phyloP scores from a whole-genome alignment of 225 moss, liverwort and hornwort species.

The Antitrichia curtipendula region DNA sequence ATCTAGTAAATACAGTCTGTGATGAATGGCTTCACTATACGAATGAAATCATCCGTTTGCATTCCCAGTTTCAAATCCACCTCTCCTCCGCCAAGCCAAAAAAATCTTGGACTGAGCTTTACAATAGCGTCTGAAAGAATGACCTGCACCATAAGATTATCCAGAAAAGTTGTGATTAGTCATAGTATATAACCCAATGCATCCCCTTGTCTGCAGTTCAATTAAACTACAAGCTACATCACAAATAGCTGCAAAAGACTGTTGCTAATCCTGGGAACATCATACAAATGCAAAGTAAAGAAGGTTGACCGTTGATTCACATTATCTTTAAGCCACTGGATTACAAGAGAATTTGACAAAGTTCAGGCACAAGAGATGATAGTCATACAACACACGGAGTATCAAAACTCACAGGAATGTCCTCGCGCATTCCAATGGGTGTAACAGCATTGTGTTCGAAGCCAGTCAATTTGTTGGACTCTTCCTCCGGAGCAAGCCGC shows the following conservation, averaged over 20 bases:
- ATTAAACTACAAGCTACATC: neutral
- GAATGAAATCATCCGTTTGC: slow-evolving; percentile 47
- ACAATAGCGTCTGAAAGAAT: slow-evolving; percentile 73
- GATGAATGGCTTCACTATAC: slow-evolving; percentile 61
- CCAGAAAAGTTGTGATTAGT: neutral
- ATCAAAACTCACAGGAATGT: slow-evolving; percentile 66
- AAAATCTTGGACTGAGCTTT: slow-evolving; percentile 51
- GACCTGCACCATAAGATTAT: slow-evolving; percentile 37
- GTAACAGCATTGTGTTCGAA: slow-evolving; percentile 94
- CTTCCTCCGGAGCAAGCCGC: slow-evolving; percentile 87
- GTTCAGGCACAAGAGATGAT: neutral
- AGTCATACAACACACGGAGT: neutral
- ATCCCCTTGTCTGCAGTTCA: neutral
- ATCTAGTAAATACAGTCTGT: slow-evolving; percentile 52
- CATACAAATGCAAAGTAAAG: neutral
- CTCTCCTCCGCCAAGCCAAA: slow-evolving; percentile 97
- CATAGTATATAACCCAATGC: neutral
- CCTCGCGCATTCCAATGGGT: slow-evolving; percentile 72
- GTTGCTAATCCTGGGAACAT: neutral
- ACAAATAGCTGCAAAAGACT: neutral
- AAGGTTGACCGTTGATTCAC: neutral
- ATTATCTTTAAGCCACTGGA: neutral
- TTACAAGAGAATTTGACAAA: neutral
- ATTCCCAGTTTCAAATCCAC: slow-evolving; percentile 85
- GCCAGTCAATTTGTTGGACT: slow-evolving; percentile 77